Percentiles rank a stretch among this genome's conserved stretches.
These are phyloP conservation scores for Suhomyces kilbournensis DNA, from an alignment of 805 yeast species.

Conservation along the genomic window DNA sequence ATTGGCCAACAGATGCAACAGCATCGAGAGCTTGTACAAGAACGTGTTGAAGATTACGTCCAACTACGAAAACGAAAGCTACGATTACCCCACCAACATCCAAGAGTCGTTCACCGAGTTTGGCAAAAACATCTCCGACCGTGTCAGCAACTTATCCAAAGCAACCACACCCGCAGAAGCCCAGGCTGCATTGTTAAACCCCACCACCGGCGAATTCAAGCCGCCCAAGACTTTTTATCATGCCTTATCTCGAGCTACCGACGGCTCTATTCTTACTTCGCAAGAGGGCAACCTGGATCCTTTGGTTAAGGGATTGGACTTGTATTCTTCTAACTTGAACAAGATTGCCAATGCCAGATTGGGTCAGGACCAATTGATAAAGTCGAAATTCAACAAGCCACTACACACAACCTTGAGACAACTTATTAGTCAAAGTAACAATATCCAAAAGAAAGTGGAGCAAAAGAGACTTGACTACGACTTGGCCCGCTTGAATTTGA, in stretches of 20 bases:
- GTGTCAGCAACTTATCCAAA: constrained; percentile 64
- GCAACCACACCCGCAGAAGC: constrained; percentile 82
- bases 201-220: constrained; percentile 41
- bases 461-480: constrained; percentile 77
- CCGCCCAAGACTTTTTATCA: constrained; percentile 81
- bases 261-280: constrained; percentile 46
- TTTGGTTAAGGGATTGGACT: constrained; percentile 59
- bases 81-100: constrained; percentile 77
- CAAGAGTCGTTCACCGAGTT: constrained; percentile 74
- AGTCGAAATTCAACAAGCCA: constrained; percentile 64
- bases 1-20: constrained; percentile 38
- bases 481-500: constrained; percentile 57
- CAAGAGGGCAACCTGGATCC: constrained; percentile 44
- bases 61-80: constrained; percentile 70
- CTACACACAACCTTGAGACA: constrained; percentile 60
- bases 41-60: constrained; percentile 42
- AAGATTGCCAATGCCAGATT: constrained; percentile 80
- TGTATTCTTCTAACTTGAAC: constrained; percentile 66
- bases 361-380: constrained; percentile 75
- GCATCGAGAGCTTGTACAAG: constrained; percentile 39
- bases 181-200: constrained; percentile 60
- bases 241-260: constrained; percentile 75
- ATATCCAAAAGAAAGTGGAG: constrained; percentile 71
- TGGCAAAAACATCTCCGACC: constrained; percentile 60
- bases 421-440: constrained; percentile 59